Base-by-base conservation (phyloP, 2,329 filamentous ascomycete species). In the Neonectria neomacrospora region DNA sequence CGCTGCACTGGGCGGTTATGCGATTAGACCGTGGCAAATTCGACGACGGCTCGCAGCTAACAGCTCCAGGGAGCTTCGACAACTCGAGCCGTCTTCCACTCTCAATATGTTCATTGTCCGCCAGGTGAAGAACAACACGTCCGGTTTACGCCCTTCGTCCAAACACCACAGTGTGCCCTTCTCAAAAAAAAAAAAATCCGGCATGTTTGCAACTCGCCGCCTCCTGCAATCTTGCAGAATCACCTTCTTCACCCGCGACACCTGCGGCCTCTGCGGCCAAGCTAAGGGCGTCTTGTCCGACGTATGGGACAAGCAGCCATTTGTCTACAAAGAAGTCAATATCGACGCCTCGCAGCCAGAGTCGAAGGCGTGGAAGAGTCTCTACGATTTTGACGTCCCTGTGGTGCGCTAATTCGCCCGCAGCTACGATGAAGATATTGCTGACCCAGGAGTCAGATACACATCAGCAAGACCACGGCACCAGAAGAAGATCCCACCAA, bases 381-480 rank as follows among this genome's bases (percentile, higher is more conserved):
- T 93, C 1, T 95, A 95, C 74, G 91, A 94, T 61, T 92, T 94
- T 75, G 92, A 95, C 70, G 91, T 92, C 8, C 92, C 92, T 0
- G 92, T 94, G 73, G 91, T 94, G 81, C 73, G 84, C 77, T 34
- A 9, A 10, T 8, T 16, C 5, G 14, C 20, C 45, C 20, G 8
- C 14, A 50, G 14, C 39, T 26, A 37, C 9, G 39, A 20, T 41
- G 3, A 16, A 20, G 16, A 20, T 23, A 22, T 34, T 54, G 11
- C 55, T 59, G 61, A 57, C 41, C n/a, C 3, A 4, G 20, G n/a
- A 44, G 10, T n/a, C 16, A 88, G 86, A 87, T 88, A 66, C 86
- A 89, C 63, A 81, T 94, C 64, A 89, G 88, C 79, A 89, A 86
- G 69, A 79, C 80, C 11, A 79, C 77, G 8, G 76, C 82, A 1